Percentiles rank a stretch among this genome's conserved stretches.
Evolutionary conservation across 441 rosid genomes (phyloP).

Genomic region (Raphanus hybrid): DNA sequence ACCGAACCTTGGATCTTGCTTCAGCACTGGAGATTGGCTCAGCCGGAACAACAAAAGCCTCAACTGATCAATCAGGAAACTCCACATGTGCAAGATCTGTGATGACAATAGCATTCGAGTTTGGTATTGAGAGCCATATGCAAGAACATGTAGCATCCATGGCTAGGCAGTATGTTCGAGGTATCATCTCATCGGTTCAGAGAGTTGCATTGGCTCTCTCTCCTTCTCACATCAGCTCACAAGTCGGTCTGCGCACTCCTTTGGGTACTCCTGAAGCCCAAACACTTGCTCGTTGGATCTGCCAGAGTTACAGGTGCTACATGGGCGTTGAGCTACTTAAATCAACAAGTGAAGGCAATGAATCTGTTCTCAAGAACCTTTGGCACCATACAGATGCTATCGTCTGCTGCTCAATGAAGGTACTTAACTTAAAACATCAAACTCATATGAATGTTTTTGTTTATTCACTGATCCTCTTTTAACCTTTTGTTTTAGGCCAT

Average conservation of each 20-base stretch:
- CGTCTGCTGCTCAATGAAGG: constrained; percentile 98
- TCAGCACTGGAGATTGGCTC: constrained; percentile 94
- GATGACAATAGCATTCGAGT: constrained; percentile 97
- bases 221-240: constrained; percentile 87
- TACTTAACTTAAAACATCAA: constrained; percentile 35
- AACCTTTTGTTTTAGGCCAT: constrained; percentile 59
- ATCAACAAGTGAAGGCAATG: constrained; percentile 65
- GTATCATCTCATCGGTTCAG: constrained; percentile 94
- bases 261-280: constrained; percentile 99
- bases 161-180: constrained; percentile 93
- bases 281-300: constrained; percentile 98
- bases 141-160: constrained; percentile 96
- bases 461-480: background rate
- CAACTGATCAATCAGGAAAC: constrained; percentile 60
- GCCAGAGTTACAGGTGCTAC: constrained; percentile 92
- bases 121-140: constrained; percentile 96
- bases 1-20: constrained; percentile 97
- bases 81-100: constrained; percentile 84
- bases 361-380: constrained; percentile 74
- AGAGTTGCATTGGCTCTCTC: constrained; percentile 97
- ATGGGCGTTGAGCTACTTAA: constrained; percentile 93
- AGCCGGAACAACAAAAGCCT: constrained; percentile 74
- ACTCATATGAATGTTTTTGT: background rate
- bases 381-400: constrained; percentile 98
- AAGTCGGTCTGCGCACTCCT: constrained; percentile 84